Evolutionary conservation across 192 early-diverging fungal species (phyloP), one percentile per base, ranked within the genome.

Genomic region (Coemansia sp.): DNA sequence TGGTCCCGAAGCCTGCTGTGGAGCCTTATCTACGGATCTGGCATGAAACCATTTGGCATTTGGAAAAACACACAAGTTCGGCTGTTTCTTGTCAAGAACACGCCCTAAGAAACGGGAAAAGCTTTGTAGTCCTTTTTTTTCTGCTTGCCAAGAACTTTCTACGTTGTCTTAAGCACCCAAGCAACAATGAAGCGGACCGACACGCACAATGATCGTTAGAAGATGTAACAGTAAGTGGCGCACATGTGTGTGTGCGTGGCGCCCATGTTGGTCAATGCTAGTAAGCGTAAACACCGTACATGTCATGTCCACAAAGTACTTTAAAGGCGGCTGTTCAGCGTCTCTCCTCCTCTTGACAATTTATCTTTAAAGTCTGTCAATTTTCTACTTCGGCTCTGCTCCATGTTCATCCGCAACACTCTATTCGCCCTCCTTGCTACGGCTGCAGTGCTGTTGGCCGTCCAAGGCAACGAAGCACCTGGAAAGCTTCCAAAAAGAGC

Each of bases 1-100:
- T 92, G 91, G 91, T 92, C 89, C 70, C 72, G 86, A 24, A 85
- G 84, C 56, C 65, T 91, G 34, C 70, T 92, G 39, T 90, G 89
- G 91, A 89, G 91, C 22, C 86, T 89, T 41, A 83, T 87, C 13
- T 92, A 91, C 67, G 62, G 87, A 22, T 80, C 86, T 0, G 83
- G 85, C 0, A 78, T 86, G 65, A 79, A 83, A 30, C 84, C 86
- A 10, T 69, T 80, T 47, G 87, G 89, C 34, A 73, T 85, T 7
- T 91, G 89, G 89, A 85, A 88, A 64, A 88, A 87, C 53, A 91
- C 88, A 7, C 70, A 78, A 16, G 83, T 88, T 20, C 74, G 75
- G 40, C 62, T 91, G 15, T 91, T 91, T 64, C 74, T 82, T 11
- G 74, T 82, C 34, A 82, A 74, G 61, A 71, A 61, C 55, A 55